Conservation (phyloP, 2,329 filamentous ascomycete species). For the Endoconidiophora laricicola region DNA sequence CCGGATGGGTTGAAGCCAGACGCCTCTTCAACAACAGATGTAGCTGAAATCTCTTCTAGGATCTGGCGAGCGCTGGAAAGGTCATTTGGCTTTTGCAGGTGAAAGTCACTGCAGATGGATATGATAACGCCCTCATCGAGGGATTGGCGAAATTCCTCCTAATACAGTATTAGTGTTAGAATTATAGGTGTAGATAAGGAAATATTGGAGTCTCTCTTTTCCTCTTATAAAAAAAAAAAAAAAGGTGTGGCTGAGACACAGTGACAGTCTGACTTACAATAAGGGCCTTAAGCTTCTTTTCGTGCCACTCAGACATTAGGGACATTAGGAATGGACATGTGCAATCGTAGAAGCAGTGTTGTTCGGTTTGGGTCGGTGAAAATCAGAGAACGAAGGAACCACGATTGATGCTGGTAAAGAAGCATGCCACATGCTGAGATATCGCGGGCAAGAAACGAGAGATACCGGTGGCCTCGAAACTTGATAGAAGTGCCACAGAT, state of each 20-base stretch:
- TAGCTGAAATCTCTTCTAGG: slow-evolving; percentile 48
- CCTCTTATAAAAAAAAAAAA: no score
- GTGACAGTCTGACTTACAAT: neutral
- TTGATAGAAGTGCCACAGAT: no score
- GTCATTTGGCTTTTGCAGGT: slow-evolving; percentile 37
- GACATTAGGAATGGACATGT: neutral
- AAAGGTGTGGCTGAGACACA: neutral
- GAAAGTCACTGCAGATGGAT: slow-evolving; percentile 59
- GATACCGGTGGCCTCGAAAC: no score
- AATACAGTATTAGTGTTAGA: neutral
- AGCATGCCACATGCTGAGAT: slow-evolving; percentile 3
- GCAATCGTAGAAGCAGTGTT: neutral
- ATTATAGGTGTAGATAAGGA: neutral
- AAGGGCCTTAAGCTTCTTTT: slow-evolving; percentile 1
- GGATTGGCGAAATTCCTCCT: slow-evolving; percentile 57
- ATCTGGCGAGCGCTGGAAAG: slow-evolving; percentile 37
- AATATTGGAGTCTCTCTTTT: no score
- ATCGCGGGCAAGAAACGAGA: no score
- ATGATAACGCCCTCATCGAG: slow-evolving; percentile 65
- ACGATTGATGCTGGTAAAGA: neutral
- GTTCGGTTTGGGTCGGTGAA: neutral
- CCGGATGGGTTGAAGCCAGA: slow-evolving; percentile 63
- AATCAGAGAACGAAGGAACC: neutral
- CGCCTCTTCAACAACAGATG: slow-evolving; percentile 50
- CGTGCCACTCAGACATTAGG: slow-evolving; percentile 4